Evolutionary conservation across 2,329 filamentous ascomycete species (phyloP).

Genomic region (Cladosporium oxysporum): DNA sequence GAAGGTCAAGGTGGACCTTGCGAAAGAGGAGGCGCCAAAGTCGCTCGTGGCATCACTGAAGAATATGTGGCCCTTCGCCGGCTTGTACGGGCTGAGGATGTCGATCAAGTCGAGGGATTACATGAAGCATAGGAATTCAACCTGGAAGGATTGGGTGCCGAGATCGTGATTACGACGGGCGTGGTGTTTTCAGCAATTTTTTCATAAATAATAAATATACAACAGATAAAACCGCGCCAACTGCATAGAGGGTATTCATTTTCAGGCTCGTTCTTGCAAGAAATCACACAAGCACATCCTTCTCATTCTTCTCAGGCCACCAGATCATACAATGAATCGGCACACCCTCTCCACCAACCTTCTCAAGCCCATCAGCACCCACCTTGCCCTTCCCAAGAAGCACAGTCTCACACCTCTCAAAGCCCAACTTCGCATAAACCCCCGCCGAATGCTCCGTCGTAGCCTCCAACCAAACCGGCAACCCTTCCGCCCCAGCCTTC

Average conservation of each 20-base stretch:
- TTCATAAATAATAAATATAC: not conserved
- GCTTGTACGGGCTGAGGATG: constrained; percentile 27
- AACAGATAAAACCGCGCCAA: not conserved
- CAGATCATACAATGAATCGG: constrained; percentile 31
- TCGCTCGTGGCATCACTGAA: not conserved
- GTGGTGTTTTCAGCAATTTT: not conserved
- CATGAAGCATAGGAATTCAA: constrained; percentile 25
- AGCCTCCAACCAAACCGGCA: constrained; percentile 34
- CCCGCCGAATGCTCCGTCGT: constrained; percentile 28
- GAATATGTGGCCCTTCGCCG: constrained; percentile 28
- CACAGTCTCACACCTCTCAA: constrained; percentile 25
- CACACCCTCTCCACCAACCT: constrained; percentile 30
- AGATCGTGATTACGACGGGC: not conserved
- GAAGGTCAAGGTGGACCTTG: constrained; percentile 61
- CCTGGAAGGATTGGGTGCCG: constrained; percentile 31
- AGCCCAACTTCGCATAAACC: constrained; percentile 30
- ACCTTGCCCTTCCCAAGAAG: constrained; percentile 28
- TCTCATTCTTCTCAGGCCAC: constrained; percentile 22
- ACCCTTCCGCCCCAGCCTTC: constrained; percentile 17
- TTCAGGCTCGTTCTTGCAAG: not conserved
- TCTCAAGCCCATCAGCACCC: constrained; percentile 22
- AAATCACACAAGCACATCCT: not conserved
- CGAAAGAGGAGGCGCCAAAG: constrained; percentile 4
- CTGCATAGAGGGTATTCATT: not conserved
- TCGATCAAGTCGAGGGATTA: constrained; percentile 29